A percentile compares a stretch with the other conserved stretches of the same genome.
phyloP scores from a whole-genome alignment of 345 rosid genomes.

The Iberis pinnata region DNA sequence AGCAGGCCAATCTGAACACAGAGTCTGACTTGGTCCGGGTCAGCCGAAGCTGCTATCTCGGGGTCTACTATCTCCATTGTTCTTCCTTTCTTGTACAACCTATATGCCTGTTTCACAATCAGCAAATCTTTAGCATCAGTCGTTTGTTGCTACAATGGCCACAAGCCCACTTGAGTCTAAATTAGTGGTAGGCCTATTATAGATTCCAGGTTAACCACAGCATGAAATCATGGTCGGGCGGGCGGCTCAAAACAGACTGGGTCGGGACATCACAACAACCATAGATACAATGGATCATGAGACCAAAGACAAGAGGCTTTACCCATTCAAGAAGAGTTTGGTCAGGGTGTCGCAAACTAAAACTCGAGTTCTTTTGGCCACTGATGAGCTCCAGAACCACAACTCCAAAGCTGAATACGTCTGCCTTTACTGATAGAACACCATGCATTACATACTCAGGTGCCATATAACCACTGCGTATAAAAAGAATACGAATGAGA shows the following conservation, averaged over 20 bases:
- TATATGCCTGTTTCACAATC: conserved; percentile 53
- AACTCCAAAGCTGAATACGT: conserved; percentile 96
- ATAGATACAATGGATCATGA: neutral
- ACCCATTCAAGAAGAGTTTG: conserved; percentile 90
- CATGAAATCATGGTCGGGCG: too few species aligned
- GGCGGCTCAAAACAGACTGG: neutral
- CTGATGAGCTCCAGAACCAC: conserved; percentile 78
- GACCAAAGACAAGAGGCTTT: conserved; percentile 19
- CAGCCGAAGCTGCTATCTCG: conserved; percentile 43
- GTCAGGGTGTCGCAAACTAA: conserved; percentile 41
- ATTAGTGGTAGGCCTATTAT: too few species aligned
- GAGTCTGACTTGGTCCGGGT: conserved; percentile 44
- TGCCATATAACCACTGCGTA: conserved; percentile 88
- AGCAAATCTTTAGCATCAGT: neutral
- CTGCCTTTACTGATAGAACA: conserved; percentile 69
- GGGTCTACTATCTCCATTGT: conserved; percentile 67
- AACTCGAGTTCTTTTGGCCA: conserved; percentile 65
- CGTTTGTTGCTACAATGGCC: too few species aligned
- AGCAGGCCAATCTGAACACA: conserved; percentile 77
- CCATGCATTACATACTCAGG: conserved; percentile 94
- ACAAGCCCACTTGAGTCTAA: too few species aligned
- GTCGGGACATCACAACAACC: neutral
- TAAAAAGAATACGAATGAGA: neutral
- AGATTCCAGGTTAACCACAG: neutral
- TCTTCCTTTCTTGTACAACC: conserved; percentile 55